Evolutionary conservation across 225 moss, liverwort and hornwort genomes (phyloP).

Genomic region (Physcomitrellopsis africana): DNA sequence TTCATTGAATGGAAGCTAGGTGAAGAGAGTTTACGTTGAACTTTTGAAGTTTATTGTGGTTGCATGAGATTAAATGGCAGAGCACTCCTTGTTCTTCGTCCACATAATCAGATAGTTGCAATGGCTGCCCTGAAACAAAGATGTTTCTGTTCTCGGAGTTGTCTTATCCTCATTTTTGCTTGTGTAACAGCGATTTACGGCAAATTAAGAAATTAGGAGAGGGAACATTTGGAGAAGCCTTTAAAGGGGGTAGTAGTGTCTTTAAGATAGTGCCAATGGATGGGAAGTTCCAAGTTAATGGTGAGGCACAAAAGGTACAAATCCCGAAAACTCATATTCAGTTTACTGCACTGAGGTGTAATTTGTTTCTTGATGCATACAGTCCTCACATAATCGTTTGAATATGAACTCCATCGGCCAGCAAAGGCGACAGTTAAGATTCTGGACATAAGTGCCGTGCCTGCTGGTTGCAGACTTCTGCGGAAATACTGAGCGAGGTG

Average conservation of each 20-base stretch:
- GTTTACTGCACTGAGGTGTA: slow-evolving; percentile 15
- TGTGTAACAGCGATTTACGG: slow-evolving; percentile 64
- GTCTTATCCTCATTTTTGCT: slow-evolving; percentile 23
- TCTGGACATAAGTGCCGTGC: slow-evolving; percentile 14
- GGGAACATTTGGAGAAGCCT: slow-evolving; percentile 97
- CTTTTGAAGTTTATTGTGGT: not conserved
- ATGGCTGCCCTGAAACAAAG: not conserved
- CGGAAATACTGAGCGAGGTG: slow-evolving; percentile 93
- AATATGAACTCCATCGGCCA: slow-evolving; percentile 18
- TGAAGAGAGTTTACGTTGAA: not conserved
- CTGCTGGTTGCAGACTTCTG: slow-evolving; percentile 71
- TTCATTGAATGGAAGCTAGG: not conserved
- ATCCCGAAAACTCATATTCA: slow-evolving; percentile 12
- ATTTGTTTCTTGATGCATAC: slow-evolving; percentile 13
- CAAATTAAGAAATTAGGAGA: slow-evolving; percentile 87
- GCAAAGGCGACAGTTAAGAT: slow-evolving; percentile 4
- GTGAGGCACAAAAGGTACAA: slow-evolving; percentile 86
- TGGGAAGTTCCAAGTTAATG: slow-evolving; percentile 90
- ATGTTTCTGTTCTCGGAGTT: slow-evolving; percentile 4
- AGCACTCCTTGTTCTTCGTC: not conserved
- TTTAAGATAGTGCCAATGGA: slow-evolving; percentile 99
- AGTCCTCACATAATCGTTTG: not conserved
- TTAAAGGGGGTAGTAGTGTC: slow-evolving; percentile 83
- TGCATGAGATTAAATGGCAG: not conserved
- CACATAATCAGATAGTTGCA: slow-evolving; percentile 4